Conservation (phyloP, 2,329 filamentous ascomycete genomes). For the Magnaporthiopsis rhizophila region DNA sequence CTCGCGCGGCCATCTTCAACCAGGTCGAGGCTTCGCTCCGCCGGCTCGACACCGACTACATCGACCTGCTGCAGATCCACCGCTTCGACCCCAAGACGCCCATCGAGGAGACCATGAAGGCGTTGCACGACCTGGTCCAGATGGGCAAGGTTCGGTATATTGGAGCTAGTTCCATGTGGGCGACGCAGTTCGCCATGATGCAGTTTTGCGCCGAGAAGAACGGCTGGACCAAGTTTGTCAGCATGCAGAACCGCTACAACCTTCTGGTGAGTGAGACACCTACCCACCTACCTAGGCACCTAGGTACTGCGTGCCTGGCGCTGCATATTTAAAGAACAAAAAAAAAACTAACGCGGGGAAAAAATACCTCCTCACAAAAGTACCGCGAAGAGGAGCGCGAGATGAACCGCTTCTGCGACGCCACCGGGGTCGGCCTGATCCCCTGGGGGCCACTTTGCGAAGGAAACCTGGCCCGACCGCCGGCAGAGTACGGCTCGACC, state of each 20-base stretch:
- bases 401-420: conserved; percentile 26
- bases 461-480: conserved; percentile 22
- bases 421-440: conserved; percentile 25
- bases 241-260: conserved; percentile 47
- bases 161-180: conserved; percentile 34
- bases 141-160: conserved; percentile 43
- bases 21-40: conserved; percentile 51
- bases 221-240: conserved; percentile 46
- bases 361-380: neutral
- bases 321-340: neutral
- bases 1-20: conserved; percentile 55
- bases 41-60: conserved; percentile 44
- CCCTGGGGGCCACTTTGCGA: conserved; percentile 28
- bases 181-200: conserved; percentile 35
- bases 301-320: too few species aligned
- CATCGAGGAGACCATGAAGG: conserved; percentile 49
- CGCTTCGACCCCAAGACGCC: conserved; percentile 40
- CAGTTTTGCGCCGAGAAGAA: conserved; percentile 41
- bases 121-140: conserved; percentile 46
- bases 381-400: conserved; percentile 48
- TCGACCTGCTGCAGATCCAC: conserved; percentile 54
- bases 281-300: too few species aligned
- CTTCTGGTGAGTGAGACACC: conserved; percentile 19
- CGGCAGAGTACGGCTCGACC: conserved; percentile 13
- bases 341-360: neutral